These are phyloP conservation scores for Pythium periplocum DNA, from an alignment of 352 stramenopile species.

Conservation along the genomic window DNA sequence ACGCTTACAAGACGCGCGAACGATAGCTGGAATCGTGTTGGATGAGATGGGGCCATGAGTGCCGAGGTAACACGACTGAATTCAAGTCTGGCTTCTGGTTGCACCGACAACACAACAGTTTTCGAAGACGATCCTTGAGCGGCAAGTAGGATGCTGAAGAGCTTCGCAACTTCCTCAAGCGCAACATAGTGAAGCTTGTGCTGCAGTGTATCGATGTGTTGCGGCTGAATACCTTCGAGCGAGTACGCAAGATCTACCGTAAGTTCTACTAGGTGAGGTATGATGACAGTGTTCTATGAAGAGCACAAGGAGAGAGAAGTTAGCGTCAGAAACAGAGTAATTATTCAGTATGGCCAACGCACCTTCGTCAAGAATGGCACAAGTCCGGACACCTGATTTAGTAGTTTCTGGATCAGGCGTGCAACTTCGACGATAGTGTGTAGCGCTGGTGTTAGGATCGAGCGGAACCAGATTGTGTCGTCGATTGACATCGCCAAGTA, in stretches of 20 bases:
- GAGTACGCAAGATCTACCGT: neutral
- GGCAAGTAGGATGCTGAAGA: too few species aligned
- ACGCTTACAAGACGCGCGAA: neutral
- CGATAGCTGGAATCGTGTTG: slow-evolving; percentile 8
- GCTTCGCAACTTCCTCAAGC: neutral
- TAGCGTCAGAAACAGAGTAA: too few species aligned
- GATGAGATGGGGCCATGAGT: slow-evolving; percentile 1
- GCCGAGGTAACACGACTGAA: neutral
- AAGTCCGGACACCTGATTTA: neutral
- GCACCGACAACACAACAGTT: too few species aligned
- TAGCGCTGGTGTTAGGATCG: slow-evolving; percentile 8
- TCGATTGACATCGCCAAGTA: neutral
- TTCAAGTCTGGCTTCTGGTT: neutral
- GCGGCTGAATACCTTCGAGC: neutral
- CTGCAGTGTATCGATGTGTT: neutral
- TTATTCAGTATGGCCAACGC: neutral
- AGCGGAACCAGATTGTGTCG: slow-evolving; percentile 6
- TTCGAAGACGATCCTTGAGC: too few species aligned
- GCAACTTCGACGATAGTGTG: slow-evolving; percentile 5
- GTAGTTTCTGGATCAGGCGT: slow-evolving; percentile 5
- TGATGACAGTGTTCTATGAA: too few species aligned
- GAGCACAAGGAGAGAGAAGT: too few species aligned
- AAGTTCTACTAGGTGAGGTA: neutral
- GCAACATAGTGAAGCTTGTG: neutral
- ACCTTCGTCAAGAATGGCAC: neutral